These are phyloP conservation scores for Sambucus nigra DNA, from an alignment of 129 eudicot genomes.

Conservation along the genomic window DNA sequence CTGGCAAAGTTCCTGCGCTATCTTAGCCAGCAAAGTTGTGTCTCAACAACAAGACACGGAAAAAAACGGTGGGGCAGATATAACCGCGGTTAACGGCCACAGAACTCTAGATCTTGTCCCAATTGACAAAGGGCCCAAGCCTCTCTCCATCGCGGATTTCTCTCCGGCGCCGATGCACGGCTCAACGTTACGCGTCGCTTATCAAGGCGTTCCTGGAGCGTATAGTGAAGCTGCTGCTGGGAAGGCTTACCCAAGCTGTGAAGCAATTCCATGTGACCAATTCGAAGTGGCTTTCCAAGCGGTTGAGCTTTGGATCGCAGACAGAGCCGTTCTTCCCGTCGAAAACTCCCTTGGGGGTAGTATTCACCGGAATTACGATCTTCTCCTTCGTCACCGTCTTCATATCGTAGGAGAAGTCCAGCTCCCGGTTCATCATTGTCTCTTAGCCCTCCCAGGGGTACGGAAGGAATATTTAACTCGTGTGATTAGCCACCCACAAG, in stretches of 20 bases:
- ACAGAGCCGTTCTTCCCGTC: constrained; percentile 73
- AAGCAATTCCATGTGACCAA: constrained; percentile 80
- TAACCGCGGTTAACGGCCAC: constrained; percentile 28
- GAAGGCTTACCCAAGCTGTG: constrained; percentile 77
- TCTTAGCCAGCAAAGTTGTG: constrained; percentile 30
- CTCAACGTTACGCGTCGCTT: constrained; percentile 63
- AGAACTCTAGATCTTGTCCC: constrained; percentile 31
- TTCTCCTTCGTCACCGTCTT: constrained; percentile 82
- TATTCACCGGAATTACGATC: constrained; percentile 84
- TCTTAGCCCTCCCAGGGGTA: constrained; percentile 70
- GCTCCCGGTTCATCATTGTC: constrained; percentile 71
- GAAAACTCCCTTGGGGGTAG: constrained; percentile 87
- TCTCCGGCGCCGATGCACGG: constrained; percentile 95
- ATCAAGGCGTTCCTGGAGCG: constrained; percentile 95
- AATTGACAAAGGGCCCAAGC: constrained; percentile 46
- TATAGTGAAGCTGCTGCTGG: constrained; percentile 94
- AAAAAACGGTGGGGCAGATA: constrained; percentile 3
- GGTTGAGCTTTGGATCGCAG: constrained; percentile 90
- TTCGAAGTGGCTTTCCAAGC: constrained; percentile 85
- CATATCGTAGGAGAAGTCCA: constrained; percentile 94
- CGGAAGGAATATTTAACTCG: constrained; percentile 61
- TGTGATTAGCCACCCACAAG: constrained; percentile 88
- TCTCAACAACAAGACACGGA: constrained; percentile 28
- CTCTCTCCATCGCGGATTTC: constrained; percentile 52
- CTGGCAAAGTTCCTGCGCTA: constrained; percentile 44